These are phyloP conservation scores for Talaromyces ruber DNA, from an alignment of 495 filamentous ascomycete genomes.

Conservation along the genomic window DNA sequence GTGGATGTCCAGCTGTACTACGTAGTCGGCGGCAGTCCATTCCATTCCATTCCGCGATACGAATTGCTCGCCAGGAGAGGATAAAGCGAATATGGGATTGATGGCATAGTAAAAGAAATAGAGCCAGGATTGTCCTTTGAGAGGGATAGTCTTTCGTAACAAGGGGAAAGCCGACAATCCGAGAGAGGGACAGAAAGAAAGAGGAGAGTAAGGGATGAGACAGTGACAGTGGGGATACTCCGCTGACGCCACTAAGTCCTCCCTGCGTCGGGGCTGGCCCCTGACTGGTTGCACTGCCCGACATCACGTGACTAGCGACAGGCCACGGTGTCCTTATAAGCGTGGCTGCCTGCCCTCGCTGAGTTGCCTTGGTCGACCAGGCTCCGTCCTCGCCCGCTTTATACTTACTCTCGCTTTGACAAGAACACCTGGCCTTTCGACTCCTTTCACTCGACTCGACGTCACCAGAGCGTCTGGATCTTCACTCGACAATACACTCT, in stretches of 20 bases:
- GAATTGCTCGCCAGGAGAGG: no score
- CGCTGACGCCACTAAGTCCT: no score
- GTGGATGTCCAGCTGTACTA: no score
- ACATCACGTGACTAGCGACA: not conserved
- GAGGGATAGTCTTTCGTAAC: not conserved
- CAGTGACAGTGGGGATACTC: no score
- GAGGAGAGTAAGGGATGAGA: not conserved
- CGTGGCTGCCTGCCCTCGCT: constrained; percentile 8
- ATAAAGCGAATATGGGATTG: no score
- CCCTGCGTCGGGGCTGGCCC: not conserved
- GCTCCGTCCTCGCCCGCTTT: not conserved
- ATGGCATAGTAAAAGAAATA: not conserved
- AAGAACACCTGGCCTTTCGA: constrained; percentile 30
- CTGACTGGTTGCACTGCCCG: not conserved
- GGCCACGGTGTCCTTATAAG: constrained; percentile 39
- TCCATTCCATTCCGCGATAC: no score
- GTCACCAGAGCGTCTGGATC: constrained; percentile 3
- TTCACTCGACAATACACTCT: not conserved
- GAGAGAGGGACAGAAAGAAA: not conserved
- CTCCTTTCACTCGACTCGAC: no score
- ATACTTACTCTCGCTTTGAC: not conserved
- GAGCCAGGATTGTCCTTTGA: not conserved
- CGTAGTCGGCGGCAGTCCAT: no score
- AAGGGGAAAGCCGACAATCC: not conserved
- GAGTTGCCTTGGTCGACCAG: constrained; percentile 9